These are phyloP conservation scores for Lactifluus echinatus DNA, from an alignment of 768 basidiomycete genomes.

Conservation along the genomic window DNA sequence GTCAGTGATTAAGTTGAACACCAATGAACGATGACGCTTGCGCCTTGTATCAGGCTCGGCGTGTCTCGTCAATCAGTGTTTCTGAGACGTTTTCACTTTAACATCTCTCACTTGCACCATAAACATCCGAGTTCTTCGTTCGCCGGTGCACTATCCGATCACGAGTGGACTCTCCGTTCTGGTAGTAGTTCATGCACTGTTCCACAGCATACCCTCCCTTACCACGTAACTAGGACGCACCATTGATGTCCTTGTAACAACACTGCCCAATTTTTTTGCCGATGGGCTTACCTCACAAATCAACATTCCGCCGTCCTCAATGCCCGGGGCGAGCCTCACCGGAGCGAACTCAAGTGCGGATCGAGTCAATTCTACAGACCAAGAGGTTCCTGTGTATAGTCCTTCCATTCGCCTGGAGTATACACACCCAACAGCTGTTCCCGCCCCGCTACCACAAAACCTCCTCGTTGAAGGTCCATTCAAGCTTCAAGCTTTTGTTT, in stretches of 20 bases:
- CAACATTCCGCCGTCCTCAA: constrained; percentile 24
- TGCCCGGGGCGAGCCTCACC: constrained; percentile 11
- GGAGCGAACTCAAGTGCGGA: constrained; percentile 25
- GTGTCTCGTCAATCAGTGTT: neutral
- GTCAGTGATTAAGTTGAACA: neutral
- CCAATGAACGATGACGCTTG: neutral
- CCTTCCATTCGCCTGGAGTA: constrained; percentile 54
- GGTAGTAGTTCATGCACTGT: constrained; percentile 34
- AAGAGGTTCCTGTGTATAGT: constrained; percentile 48
- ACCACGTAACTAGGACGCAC: constrained; percentile 46
- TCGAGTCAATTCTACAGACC: constrained; percentile 28
- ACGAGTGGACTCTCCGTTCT: constrained; percentile 73
- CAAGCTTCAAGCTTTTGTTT: neutral
- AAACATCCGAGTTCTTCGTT: neutral
- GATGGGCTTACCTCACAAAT: constrained; percentile 51
- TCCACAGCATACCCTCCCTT: neutral
- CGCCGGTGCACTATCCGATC: constrained; percentile 41
- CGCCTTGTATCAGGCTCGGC: neutral
- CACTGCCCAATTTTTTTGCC: constrained; percentile 64
- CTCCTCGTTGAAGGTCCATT: constrained; percentile 60
- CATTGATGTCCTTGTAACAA: constrained; percentile 56
- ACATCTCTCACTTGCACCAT: neutral
- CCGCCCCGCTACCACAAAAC: constrained; percentile 60
- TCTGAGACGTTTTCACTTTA: neutral
- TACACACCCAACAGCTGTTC: constrained; percentile 58